Conservation (phyloP, 257 asterid species). For the Lycium ferocissimum region DNA sequence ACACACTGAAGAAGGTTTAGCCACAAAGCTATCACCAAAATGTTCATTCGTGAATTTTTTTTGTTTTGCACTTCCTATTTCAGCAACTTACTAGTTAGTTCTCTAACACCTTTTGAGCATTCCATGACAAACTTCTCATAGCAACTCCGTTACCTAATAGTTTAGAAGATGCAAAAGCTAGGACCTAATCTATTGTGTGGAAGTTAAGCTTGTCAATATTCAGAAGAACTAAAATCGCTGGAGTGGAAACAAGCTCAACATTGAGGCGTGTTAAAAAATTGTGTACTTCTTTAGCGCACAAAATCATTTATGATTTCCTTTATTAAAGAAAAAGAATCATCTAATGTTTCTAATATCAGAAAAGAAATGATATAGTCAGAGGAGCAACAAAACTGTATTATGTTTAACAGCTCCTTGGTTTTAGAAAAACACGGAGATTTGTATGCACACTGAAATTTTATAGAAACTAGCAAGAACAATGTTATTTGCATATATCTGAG, state of each 20-base stretch:
- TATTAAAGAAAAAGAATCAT: background rate
- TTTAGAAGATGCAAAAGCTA: background rate
- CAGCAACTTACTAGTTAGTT: background rate
- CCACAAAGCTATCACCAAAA: background rate
- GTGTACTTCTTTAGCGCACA: background rate
- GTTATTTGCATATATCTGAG: background rate
- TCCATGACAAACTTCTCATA: background rate
- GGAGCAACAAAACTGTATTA: background rate
- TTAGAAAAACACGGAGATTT: background rate
- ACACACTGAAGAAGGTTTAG: background rate
- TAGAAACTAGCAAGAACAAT: background rate
- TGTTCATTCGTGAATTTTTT: background rate
- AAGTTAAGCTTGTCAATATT: background rate
- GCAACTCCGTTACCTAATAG: background rate
- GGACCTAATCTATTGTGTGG: background rate
- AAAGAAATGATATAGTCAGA: background rate
- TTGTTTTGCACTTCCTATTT: background rate
- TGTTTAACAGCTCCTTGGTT: background rate
- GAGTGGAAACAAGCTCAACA: background rate
- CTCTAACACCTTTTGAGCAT: background rate
- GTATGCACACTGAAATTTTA: background rate
- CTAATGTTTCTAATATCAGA: background rate
- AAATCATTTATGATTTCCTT: background rate
- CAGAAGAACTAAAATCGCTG: background rate
- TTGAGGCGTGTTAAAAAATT: background rate